Percentiles rank a stretch among this genome's conserved stretches.
Conservation (phyloP, 257 asterid genomes). For the Salvia splendens region DNA sequence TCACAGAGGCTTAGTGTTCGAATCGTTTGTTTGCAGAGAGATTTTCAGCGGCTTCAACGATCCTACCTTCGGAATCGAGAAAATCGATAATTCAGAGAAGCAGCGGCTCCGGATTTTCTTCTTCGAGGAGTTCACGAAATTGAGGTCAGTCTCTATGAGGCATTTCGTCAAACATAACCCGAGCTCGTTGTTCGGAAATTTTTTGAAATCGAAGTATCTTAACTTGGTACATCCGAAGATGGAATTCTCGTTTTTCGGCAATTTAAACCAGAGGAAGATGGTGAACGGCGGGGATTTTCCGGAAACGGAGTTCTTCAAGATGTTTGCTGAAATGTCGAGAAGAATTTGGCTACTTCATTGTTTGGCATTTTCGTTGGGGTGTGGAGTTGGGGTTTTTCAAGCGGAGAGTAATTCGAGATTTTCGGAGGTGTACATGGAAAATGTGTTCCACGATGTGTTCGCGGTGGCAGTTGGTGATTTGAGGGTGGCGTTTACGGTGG, state of each 20-base stretch:
- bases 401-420: conserved; percentile 49
- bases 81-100: conserved; percentile 30
- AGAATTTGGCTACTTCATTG: conserved; percentile 80
- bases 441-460: conserved; percentile 58
- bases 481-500: conserved; percentile 79
- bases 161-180: conserved; percentile 59
- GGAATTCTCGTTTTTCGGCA: conserved; percentile 84
- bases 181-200: conserved; percentile 54
- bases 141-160: conserved; percentile 46
- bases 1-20: conserved; percentile 63
- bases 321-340: conserved; percentile 82
- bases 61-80: conserved; percentile 40
- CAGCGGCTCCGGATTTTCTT: conserved; percentile 48
- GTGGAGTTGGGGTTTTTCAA: conserved; percentile 62
- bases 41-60: conserved; percentile 53
- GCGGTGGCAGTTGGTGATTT: conserved; percentile 44
- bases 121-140: conserved; percentile 56
- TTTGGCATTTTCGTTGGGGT: conserved; percentile 61
- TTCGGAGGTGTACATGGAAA: conserved; percentile 88
- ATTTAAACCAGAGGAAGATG: conserved; percentile 65
- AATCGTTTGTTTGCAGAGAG: conserved; percentile 67
- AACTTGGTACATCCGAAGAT: conserved; percentile 77
- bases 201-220: conserved; percentile 69
- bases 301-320: conserved; percentile 68
- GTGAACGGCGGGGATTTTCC: conserved; percentile 76